phyloP scores from a whole-genome alignment of 805 yeast species.

The Debaryomyces hansenii region DNA sequence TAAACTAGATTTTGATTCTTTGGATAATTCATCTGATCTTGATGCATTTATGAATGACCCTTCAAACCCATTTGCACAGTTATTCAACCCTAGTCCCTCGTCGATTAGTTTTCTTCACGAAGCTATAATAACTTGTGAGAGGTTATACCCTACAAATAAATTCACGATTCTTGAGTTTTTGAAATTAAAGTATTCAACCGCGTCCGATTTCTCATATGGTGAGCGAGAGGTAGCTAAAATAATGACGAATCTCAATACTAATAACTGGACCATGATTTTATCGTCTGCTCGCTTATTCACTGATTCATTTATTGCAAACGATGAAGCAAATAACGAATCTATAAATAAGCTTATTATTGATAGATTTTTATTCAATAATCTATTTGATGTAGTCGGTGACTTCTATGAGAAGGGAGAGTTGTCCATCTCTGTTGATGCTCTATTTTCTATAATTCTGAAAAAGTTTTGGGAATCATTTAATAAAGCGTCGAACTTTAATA shows the following conservation, averaged over 20 bases:
- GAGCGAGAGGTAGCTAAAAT: constrained; percentile 28
- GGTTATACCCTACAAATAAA: constrained; percentile 33
- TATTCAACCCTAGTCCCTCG: not conserved
- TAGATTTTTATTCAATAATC: constrained; percentile 25
- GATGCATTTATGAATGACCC: constrained; percentile 16
- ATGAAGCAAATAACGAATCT: constrained; percentile 7
- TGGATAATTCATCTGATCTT: constrained; percentile 2
- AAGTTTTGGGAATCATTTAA: constrained; percentile 37
- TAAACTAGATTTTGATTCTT: not conserved
- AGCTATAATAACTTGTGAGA: constrained; percentile 28
- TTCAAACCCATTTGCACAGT: constrained; percentile 11
- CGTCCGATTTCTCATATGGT: constrained; percentile 8
- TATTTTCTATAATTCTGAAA: constrained; percentile 17
- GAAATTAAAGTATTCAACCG: constrained; percentile 18
- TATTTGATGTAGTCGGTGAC: constrained; percentile 23
- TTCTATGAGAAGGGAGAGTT: constrained; percentile 8
- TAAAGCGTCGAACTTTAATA: constrained; percentile 31
- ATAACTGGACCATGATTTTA: constrained; percentile 22
- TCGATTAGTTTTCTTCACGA: constrained; percentile 12
- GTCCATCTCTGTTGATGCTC: constrained; percentile 8
- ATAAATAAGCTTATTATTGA: constrained; percentile 26
- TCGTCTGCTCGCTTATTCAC: constrained; percentile 19
- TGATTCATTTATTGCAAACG: constrained; percentile 16
- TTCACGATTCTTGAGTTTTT: constrained; percentile 32
- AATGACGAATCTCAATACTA: constrained; percentile 18